Evolutionary conservation across 176 grass and related monocot genomes (phyloP).

Genomic region (Echinochloa phyllopogon): DNA sequence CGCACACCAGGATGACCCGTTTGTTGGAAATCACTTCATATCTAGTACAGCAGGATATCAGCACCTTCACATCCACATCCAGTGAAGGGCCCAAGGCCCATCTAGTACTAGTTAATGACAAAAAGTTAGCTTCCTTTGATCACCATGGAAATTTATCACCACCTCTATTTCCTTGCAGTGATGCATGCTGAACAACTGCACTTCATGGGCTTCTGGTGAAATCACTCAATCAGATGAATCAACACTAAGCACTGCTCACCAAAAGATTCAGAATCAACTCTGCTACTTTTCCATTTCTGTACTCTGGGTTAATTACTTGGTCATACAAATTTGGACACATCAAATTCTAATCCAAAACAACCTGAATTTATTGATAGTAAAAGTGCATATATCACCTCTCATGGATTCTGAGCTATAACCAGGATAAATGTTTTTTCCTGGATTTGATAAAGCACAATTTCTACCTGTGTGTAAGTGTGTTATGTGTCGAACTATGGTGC

Average conservation of each 20-base stretch:
- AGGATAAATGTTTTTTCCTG: constrained; percentile 36
- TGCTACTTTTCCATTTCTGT: constrained; percentile 27
- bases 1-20: background rate
- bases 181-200: constrained; percentile 20
- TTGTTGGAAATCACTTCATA: too few species aligned
- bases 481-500: constrained; percentile 43
- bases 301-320: constrained; percentile 6
- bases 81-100: constrained; percentile 40
- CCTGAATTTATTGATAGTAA: background rate
- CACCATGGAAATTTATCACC: constrained; percentile 14
- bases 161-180: constrained; percentile 24
- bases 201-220: constrained; percentile 1
- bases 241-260: background rate
- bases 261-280: constrained; percentile 14
- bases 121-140: constrained; percentile 27
- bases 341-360: constrained; percentile 12
- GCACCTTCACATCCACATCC: constrained; percentile 33
- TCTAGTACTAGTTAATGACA: background rate
- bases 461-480: constrained; percentile 25
- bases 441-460: constrained; percentile 37
- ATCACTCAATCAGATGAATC: constrained; percentile 35
- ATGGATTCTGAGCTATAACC: constrained; percentile 18
- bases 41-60: background rate
- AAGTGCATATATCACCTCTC: background rate
- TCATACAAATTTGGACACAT: constrained; percentile 13